Evolutionary conservation across 257 asterid species (phyloP), one percentile per base, ranked within the genome.

Genomic region (Lithospermum erythrorhizon): DNA sequence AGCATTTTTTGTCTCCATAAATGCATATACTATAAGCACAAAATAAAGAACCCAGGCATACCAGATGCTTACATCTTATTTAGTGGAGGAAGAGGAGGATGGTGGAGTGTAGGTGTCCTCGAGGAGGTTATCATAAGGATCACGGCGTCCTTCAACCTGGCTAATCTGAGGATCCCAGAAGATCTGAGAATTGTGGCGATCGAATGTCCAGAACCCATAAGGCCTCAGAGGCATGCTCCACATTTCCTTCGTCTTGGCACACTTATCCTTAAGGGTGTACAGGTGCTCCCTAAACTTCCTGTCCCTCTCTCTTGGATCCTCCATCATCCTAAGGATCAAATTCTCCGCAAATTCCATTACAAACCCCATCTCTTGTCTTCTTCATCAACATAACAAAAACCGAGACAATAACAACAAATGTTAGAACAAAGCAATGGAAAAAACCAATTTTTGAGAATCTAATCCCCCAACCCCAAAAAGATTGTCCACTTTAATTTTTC

Each of bases 281-380:
- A 79, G 37, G 35, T 75, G 81, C 73, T 86, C 95, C 71, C 96
- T 81, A 48, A 81, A 83, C 20, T 65, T 73, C 75, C 62, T 74
- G 74, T 88, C 95, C 70, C 95, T 83, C 78, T 86, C 89, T 59
- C 66, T 64, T 5, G 95, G 96, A 66, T 89, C 84, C 81, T 89
- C 95, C 96, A 86, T 86, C 76, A 89, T 7, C 27, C 91, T 77
- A 63, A 89, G 73, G 30, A 89, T 47, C 73, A 84, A 69, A 70
- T 84, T 84, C 79, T 89, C 95, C 0, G 94, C 94, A 76, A 89
- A 84, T 73, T 89, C 97, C 97, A 86, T 86, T 58, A 89, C 79
- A 65, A 86, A 88, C 58, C 79, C 85, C 96, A 81, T 83, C 55
- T 63, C 52, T 22, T 60, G 18, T 14, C 49, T 41, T 41, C 49